phyloP scores from a whole-genome alignment of 2,329 filamentous ascomycete genomes.

The Whalleya microplaca region DNA sequence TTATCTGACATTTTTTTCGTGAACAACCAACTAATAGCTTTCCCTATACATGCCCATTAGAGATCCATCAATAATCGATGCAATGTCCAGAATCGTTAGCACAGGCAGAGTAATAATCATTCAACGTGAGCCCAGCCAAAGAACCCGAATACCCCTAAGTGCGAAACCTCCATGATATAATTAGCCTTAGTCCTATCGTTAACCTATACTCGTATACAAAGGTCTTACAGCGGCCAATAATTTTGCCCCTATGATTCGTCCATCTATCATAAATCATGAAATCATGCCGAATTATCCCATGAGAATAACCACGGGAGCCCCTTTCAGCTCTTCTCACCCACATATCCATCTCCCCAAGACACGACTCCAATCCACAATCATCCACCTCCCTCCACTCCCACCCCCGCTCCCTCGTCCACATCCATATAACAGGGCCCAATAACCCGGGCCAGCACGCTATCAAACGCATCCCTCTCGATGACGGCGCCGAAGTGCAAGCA shows the following conservation, averaged over 20 bases:
- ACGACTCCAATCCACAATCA: too few relatives aligned
- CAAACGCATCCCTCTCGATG: conserved; percentile 51
- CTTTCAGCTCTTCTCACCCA: neutral
- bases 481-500: conserved; percentile 54
- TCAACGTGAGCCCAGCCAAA: neutral
- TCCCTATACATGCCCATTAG: neutral
- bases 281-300: neutral
- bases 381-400: too few relatives aligned
- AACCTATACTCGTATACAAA: neutral
- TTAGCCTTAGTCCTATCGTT: neutral
- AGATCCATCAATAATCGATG: neutral
- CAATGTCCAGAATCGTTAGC: neutral
- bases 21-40: neutral
- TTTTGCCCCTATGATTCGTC: neutral
- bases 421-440: conserved; percentile 30
- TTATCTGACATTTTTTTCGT: neutral
- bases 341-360: too few relatives aligned
- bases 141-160: neutral
- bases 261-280: neutral
- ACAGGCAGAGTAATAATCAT: neutral
- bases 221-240: neutral
- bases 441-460: conserved; percentile 48
- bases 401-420: neutral
- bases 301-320: neutral
- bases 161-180: neutral